phyloP scores from a whole-genome alignment of 2,329 filamentous ascomycete species.

The Aspergillus fumigatus region DNA sequence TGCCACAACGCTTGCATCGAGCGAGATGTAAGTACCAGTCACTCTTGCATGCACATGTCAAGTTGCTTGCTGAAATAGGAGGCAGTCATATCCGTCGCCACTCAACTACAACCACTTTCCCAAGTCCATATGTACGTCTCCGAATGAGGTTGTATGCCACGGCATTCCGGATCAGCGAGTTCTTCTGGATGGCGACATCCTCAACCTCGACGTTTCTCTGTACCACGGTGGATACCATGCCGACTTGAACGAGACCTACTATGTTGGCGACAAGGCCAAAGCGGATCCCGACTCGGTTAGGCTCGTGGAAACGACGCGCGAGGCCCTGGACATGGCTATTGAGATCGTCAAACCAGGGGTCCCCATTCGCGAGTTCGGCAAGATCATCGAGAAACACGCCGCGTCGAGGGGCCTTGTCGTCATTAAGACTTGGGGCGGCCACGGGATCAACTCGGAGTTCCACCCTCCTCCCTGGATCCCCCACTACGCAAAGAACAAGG shows the following conservation, averaged over 20 bases:
- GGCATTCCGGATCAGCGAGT: conserved; percentile 84
- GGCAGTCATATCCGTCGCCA: conserved; percentile 83
- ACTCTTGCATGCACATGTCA: background rate
- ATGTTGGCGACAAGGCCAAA: conserved; percentile 76
- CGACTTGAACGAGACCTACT: conserved; percentile 94
- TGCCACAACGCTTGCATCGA: conserved; percentile 89
- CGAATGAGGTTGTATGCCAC: conserved; percentile 94
- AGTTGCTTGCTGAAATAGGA: background rate
- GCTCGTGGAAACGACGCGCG: conserved; percentile 77
- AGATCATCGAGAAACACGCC: conserved; percentile 84
- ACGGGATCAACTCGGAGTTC: conserved; percentile 85
- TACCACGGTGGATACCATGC: conserved; percentile 90
- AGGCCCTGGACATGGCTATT: conserved; percentile 79
- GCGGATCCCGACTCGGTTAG: conserved; percentile 76
- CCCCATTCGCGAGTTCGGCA: conserved; percentile 80
- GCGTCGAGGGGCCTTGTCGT: conserved; percentile 74
- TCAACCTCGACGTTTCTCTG: conserved; percentile 88
- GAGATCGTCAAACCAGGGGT: conserved; percentile 82
- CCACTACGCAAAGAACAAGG: conserved; percentile 94
- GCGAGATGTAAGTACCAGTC: conserved; percentile 56
- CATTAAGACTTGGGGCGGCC: conserved; percentile 85
- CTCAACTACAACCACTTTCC: conserved; percentile 90
- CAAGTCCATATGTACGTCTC: conserved; percentile 88
- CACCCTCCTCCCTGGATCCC: conserved; percentile 87
- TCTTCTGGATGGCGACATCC: conserved; percentile 80